phyloP scores from a whole-genome alignment of 1,284 basidiomycete species.

The Pascua guehoae region DNA sequence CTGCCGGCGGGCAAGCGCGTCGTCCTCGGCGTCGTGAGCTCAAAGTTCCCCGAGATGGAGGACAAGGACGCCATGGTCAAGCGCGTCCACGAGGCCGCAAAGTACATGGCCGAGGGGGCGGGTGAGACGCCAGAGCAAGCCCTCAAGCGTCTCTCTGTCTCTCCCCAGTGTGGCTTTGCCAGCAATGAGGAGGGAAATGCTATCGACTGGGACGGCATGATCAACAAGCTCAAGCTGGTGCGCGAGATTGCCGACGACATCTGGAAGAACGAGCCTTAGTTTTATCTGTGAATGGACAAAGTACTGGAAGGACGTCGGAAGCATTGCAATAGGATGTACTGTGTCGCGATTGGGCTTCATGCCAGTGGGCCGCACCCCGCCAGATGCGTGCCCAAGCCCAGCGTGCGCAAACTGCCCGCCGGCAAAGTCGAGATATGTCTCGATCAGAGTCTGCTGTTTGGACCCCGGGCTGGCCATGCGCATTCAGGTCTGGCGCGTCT shows the following conservation, averaged over 20 bases:
- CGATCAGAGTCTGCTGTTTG: conserved; percentile 18
- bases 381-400: conserved; percentile 20
- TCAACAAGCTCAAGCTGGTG: conserved; percentile 35
- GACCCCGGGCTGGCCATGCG: neutral
- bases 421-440: conserved; percentile 33
- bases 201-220: conserved; percentile 36
- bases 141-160: conserved; percentile 31
- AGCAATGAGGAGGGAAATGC: conserved; percentile 36
- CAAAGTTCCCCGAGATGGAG: conserved; percentile 67
- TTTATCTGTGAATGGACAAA: no score
- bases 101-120: conserved; percentile 43
- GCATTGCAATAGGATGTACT: no score
- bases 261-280: conserved; percentile 25
- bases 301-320: no score
- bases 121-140: conserved; percentile 20
- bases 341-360: conserved; percentile 32
- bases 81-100: conserved; percentile 64
- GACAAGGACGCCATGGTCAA: conserved; percentile 58
- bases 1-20: conserved; percentile 63
- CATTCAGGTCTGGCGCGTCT: no score
- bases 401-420: conserved; percentile 30
- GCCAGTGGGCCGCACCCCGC: conserved; percentile 27
- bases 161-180: conserved; percentile 39
- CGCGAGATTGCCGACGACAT: conserved; percentile 35
- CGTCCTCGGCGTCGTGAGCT: conserved; percentile 70